phyloP scores from a whole-genome alignment of 1,139 yeast species.

The Debaryomycetaceae sp. region DNA sequence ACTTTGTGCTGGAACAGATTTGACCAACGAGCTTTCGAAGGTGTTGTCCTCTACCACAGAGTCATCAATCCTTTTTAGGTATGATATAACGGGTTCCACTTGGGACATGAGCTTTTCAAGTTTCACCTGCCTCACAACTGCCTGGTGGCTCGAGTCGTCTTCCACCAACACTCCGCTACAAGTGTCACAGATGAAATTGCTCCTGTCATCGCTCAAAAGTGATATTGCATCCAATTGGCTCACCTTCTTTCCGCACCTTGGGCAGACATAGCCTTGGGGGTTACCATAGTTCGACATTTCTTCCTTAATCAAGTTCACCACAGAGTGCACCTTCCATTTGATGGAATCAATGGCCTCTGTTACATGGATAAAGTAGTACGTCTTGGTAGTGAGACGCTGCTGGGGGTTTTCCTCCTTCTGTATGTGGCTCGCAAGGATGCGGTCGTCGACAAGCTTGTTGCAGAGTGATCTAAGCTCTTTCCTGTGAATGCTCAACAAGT shows the following conservation, averaged over 20 bases:
- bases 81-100: slow-evolving; percentile 82
- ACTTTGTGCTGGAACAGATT: slow-evolving; percentile 83
- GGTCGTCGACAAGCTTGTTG: slow-evolving; percentile 78
- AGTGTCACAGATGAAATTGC: slow-evolving; percentile 79
- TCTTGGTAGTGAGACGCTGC: slow-evolving; percentile 65
- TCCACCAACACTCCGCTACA: slow-evolving; percentile 78
- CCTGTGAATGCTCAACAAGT: slow-evolving; percentile 75
- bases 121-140: slow-evolving; percentile 76
- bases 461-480: slow-evolving; percentile 85
- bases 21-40: slow-evolving; percentile 75
- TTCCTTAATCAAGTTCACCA: slow-evolving; percentile 74
- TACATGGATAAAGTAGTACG: slow-evolving; percentile 82
- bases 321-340: slow-evolving; percentile 92
- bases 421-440: slow-evolving; percentile 60
- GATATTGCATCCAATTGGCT: slow-evolving; percentile 87
- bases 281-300: slow-evolving; percentile 80
- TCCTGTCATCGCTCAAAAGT: slow-evolving; percentile 71
- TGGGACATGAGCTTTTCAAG: slow-evolving; percentile 84
- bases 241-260: slow-evolving; percentile 76
- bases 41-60: slow-evolving; percentile 81
- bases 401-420: slow-evolving; percentile 83
- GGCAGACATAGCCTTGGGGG: slow-evolving; percentile 93
- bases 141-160: slow-evolving; percentile 85
- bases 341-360: slow-evolving; percentile 94
- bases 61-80: slow-evolving; percentile 83